Conservation (phyloP, 192 early-diverging fungal genomes). For the Linderina pennispora region DNA sequence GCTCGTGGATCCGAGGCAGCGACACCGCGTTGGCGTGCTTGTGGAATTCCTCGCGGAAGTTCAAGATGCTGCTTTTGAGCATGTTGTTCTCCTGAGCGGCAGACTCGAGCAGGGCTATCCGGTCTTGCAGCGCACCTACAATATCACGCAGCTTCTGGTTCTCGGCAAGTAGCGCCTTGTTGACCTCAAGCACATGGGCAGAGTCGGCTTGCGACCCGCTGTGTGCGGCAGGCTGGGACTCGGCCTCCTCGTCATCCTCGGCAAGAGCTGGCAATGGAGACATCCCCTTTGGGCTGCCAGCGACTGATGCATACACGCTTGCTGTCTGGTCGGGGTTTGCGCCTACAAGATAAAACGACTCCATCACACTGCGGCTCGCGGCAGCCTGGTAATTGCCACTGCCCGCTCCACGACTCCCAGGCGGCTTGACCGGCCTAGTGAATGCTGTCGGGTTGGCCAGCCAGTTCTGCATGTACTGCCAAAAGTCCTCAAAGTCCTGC, state of each 20-base stretch:
- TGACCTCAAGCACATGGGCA: no score
- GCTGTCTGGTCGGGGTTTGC: conserved; percentile 27
- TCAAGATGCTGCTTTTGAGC: conserved; percentile 46
- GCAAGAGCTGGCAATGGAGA: conserved; percentile 14
- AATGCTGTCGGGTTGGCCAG: conserved; percentile 39
- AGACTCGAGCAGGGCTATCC: conserved; percentile 32
- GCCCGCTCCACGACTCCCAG: background rate
- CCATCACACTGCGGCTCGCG: conserved; percentile 17
- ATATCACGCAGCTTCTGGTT: conserved; percentile 23
- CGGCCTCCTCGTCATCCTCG: conserved; percentile 20
- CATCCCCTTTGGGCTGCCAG: conserved; percentile 5
- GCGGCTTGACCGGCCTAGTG: conserved; percentile 17
- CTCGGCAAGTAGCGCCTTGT: conserved; percentile 11
- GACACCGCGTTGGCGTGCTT: conserved; percentile 37
- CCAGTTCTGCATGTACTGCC: conserved; percentile 48
- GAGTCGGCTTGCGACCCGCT: no score
- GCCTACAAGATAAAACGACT: conserved; percentile 46
- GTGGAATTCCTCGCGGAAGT: conserved; percentile 44
- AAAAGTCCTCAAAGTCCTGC: conserved; percentile 44
- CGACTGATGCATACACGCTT: conserved; percentile 17
- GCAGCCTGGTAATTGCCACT: background rate
- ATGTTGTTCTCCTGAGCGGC: conserved; percentile 47
- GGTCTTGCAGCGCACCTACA: conserved; percentile 21
- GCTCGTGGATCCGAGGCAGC: conserved; percentile 20
- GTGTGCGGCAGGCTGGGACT: background rate